Evolutionary conservation across 2,329 filamentous ascomycete genomes (phyloP), one percentile per base, ranked within the genome.

Genomic region (Cordyceps farinosa): DNA sequence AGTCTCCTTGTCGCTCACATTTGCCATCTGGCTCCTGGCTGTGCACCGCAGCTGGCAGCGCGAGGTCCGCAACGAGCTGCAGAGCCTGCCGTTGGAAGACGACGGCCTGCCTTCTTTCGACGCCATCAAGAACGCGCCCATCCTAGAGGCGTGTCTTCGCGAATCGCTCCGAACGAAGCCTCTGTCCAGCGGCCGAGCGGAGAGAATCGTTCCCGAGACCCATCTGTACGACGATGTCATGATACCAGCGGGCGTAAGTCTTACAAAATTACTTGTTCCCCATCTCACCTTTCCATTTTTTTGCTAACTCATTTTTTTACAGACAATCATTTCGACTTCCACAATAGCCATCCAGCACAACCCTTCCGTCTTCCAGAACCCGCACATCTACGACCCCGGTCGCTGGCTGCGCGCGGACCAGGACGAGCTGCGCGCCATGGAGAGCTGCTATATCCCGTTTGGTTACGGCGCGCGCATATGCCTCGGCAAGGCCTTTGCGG

Each of bases 11-110:
- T 44, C 55, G 17, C 42, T 58, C 3, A 58, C 55, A 17, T 48
- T 48, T 30, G 45, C 55, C 17, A 38, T 58, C 44, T 58, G 55
- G 55, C 55, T 58, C 2, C 32, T 58, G 11, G 55, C 55, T n/a
- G 55, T 58, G 1, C 44, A 58, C 44, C 55, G 55, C 44, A 58
- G 55, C 44, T 58, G 55, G 55, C 55, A 58, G 13, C 55, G 55
- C 44, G 32, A 58, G 22, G 44, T 58, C 1, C 10, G 55, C 3
- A n/a, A 34, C 13, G 55, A 58, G 42, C 42, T 58, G 32, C 44
- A 58, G 15, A n/a, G 3, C 22, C 22, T 58, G 55, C 32, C 55
- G 7, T 10, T 58, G 29, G 22, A 58, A 32, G 32, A 40, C 10
- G 55, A 58, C 4, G 55, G 55, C 5, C 11, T 58, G 44, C 55